Evolutionary conservation across 352 stramenopile species (phyloP), one percentile per base, ranked within the genome.

Genomic region (Phytophthora tubulina): DNA sequence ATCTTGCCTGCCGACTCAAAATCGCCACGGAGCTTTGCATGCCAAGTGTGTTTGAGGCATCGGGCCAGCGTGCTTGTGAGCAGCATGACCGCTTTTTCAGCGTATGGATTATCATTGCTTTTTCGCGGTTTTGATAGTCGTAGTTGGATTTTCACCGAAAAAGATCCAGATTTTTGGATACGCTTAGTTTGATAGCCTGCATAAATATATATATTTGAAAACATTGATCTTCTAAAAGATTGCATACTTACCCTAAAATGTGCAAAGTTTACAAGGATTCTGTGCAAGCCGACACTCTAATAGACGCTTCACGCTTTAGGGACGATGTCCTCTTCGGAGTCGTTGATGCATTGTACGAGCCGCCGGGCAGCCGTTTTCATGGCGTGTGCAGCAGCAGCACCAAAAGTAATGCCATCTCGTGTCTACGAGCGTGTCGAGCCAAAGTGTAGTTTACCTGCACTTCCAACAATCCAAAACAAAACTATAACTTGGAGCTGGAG

Each of bases 91-190:
- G 21, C 21, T 62, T 41, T 30, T 31, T 48, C 3, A 15, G 39
- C 45, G 14, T 17, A 44, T 63, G 62, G 62, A 70, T 70, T 69
- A 63, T 65, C 21, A 27, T 27, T 27, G 1, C 21, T 27, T 27
- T 27, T 27, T 27, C 54, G 33, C 27, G 44, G 15, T 50, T 72
- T 72, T 50, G 64, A 35, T 56, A 72, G 64, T 67, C 64, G 64
- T 13, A 50, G 41, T 72, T 72, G 64, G 64, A 72, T 72, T 67
- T 67, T 72, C 64, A 31, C 49, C 33, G 27, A 66, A 67, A 27
- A 64, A 70, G 6, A 72, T 72, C 48, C 56, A 54, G 36, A 65
- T 65, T 65, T 55, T 51, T 31, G 5, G 15, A 6, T 33, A 32
- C 30, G 2, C 9, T 30, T 32, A 45, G 3, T 17, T 9, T 48